Evolutionary conservation across 768 basidiomycete genomes (phyloP).

Genomic region (Tephrocybe sp.): DNA sequence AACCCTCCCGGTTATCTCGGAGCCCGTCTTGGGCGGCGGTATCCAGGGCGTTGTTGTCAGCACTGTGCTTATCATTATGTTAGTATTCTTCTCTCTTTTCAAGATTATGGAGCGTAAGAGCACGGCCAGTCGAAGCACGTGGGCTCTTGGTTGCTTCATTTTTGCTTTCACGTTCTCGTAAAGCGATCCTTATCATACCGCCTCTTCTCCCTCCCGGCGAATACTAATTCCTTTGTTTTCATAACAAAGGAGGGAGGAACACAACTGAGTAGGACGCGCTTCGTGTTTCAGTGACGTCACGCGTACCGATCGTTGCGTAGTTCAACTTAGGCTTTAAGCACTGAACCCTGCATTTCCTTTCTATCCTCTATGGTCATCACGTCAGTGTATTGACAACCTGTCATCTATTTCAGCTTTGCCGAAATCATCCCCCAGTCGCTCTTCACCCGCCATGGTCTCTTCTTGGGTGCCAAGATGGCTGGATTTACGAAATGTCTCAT

Average conservation of each 20-base stretch:
- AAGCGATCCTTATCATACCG: too few species aligned
- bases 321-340: not conserved
- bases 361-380: not conserved
- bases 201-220: too few species aligned
- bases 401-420: constrained; percentile 60
- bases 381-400: too few species aligned
- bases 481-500: constrained; percentile 67
- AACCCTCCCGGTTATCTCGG: constrained; percentile 80
- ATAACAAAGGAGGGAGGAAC: too few species aligned
- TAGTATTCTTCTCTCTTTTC: constrained; percentile 39
- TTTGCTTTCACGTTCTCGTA: too few species aligned
- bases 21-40: constrained; percentile 79
- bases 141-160: too few species aligned
- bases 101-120: too few species aligned
- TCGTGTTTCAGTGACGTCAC: constrained; percentile 5
- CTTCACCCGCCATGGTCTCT: constrained; percentile 89
- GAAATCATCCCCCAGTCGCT: constrained; percentile 93
- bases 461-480: constrained; percentile 83
- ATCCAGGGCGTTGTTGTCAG: constrained; percentile 76
- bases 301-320: not conserved
- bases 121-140: too few species aligned
- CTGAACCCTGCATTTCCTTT: not conserved
- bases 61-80: constrained; percentile 88
- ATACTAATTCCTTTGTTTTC: too few species aligned
- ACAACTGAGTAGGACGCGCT: too few species aligned